Conservation (phyloP, 192 early-diverging fungal genomes). For the Backusella mclennaniae region DNA sequence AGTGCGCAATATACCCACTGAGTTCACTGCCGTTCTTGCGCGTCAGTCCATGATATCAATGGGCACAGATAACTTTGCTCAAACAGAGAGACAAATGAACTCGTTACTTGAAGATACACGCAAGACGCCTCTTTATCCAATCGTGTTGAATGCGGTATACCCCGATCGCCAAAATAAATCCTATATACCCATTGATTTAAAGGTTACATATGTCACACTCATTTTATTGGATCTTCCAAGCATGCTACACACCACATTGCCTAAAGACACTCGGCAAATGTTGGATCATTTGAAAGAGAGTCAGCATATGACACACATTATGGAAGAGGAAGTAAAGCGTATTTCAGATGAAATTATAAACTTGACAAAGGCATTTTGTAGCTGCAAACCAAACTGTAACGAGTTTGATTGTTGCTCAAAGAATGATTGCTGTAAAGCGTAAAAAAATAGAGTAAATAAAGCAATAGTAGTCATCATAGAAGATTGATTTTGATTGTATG, state of each 20-base stretch:
- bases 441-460: neutral
- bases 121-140: constrained; percentile 39
- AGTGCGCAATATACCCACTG: constrained; percentile 40
- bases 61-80: constrained; percentile 18
- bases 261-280: constrained; percentile 34
- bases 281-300: constrained; percentile 38
- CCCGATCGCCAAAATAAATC: constrained; percentile 8
- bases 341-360: constrained; percentile 53
- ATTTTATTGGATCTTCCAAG: constrained; percentile 59
- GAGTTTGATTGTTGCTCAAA: neutral
- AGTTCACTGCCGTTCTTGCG: constrained; percentile 41
- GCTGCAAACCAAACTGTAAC: constrained; percentile 42
- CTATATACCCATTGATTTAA: constrained; percentile 17
- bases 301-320: constrained; percentile 28
- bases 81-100: constrained; percentile 35
- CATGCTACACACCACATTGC: constrained; percentile 50
- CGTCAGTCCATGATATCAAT: constrained; percentile 33
- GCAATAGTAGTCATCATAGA: neutral
- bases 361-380: constrained; percentile 55
- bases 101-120: constrained; percentile 39
- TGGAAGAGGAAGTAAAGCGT: constrained; percentile 51
- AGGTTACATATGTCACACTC: constrained; percentile 54
- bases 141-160: constrained; percentile 39
- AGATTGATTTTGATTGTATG: too few relatives aligned
- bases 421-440: neutral